Evolutionary conservation across 352 stramenopile species (phyloP).

Genomic region (Globisporangium parvum): DNA sequence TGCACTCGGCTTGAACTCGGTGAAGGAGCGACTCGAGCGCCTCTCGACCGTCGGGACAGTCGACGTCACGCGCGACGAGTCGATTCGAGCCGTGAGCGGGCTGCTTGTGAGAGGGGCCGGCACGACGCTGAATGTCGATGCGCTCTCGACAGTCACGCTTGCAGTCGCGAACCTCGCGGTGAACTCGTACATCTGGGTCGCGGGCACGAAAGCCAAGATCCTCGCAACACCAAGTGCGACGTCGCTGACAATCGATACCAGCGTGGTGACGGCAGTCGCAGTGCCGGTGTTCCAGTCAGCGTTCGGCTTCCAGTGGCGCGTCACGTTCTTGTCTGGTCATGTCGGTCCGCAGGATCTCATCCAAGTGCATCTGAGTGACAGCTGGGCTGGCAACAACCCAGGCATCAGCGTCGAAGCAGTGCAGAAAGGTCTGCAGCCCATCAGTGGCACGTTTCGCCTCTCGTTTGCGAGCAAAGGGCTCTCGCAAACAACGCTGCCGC

Average conservation of each 20-base stretch:
- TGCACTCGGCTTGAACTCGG: constrained; percentile 44
- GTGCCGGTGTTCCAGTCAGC: constrained; percentile 65
- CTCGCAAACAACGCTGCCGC: constrained; percentile 80
- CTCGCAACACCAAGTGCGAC: not conserved
- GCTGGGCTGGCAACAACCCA: constrained; percentile 92
- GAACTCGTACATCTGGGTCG: constrained; percentile 49
- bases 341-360: constrained; percentile 85
- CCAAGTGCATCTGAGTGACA: constrained; percentile 80
- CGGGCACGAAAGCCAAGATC: constrained; percentile 35
- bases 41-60: constrained; percentile 62
- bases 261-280: constrained; percentile 19
- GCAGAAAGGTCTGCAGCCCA: constrained; percentile 84
- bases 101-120: constrained; percentile 27
- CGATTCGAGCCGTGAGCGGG: constrained; percentile 31
- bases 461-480: constrained; percentile 52
- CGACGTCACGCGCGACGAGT: constrained; percentile 38
- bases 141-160: constrained; percentile 21
- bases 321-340: constrained; percentile 75
- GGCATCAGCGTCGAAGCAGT: constrained; percentile 76
- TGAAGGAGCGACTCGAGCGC: constrained; percentile 66
- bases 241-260: constrained; percentile 16
- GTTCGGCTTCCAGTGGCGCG: constrained; percentile 64
- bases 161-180: constrained; percentile 14
- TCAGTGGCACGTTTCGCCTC: constrained; percentile 90
- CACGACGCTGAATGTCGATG: constrained; percentile 26